Base-by-base conservation (phyloP, 2,329 filamentous ascomycete genomes). In the Apiospora kogelbergensis region DNA sequence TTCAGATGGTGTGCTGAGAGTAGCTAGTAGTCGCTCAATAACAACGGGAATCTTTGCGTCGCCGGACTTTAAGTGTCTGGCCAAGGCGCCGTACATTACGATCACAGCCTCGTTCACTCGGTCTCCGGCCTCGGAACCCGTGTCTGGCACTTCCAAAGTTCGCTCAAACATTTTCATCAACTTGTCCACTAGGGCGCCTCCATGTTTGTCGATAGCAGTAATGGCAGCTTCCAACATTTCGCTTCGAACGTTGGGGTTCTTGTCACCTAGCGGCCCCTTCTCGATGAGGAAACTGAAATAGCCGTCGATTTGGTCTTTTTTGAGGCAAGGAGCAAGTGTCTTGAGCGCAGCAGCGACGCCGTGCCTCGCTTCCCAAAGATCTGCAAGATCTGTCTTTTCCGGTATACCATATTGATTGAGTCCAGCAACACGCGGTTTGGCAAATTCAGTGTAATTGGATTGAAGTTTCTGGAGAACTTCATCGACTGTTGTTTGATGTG, bases 71-170 rank as follows among this genome's bases (percentile, higher is more conserved):
- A 99, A 83, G 83, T 99, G 96, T 66, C 93, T 90, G 57, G 95
- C 96, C 45, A 99, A 84, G 66, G 97, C 95, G 78, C 96, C 96
- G 75, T 99, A 99, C 79, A 99, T 91, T 74, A 99, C 96, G 74
- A 99, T 95, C 67, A 99, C 95, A 22, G 97, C 96, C 81, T 99
- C 96, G 74, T 98, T 98, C 72, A 98, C 92, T 70, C 94, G 89
- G 80, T 99, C 97, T 22, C 93, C 91, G 67, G 91, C 89, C 73
- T 95, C 90, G 0, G 91, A 94, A 69, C 90, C 91, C 77, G 92
- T 93, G 78, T 96, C 93, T 2, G 94, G 92, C 2, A 90, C 90
- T 77, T 95, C 94, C n/a, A 99, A 85, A 0, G 93, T 94, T 30
- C 86, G 87, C 80, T 99, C 96, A 76, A 98, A 97, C 17, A 95